Base-by-base conservation (phyloP, 2,329 filamentous ascomycete genomes). In the Fusarium liriodendri region DNA sequence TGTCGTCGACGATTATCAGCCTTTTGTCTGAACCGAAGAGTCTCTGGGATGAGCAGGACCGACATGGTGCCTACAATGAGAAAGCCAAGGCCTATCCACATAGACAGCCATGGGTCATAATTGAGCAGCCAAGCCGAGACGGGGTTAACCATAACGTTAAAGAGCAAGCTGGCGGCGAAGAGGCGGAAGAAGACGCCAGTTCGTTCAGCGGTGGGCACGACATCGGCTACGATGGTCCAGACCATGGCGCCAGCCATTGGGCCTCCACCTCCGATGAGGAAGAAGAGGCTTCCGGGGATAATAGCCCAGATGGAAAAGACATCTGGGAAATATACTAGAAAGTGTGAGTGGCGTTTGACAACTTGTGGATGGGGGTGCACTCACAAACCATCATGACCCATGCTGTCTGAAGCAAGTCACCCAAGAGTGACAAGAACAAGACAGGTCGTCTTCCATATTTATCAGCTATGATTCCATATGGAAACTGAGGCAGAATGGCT, bases 381-480 rank as follows among this genome's bases (percentile, higher is more conserved):
- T 69, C 71, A 84, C 83, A 73, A 55, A 83, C 79, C 8, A 80
- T 14, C 22, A 83, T 66, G 8, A 75, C 42, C 81, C 81, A 83
- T 1, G 60, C 35, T 0, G 76, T 77, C 52, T 80, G 73, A 0
- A 84, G 60, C 4, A 74, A 58, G 5, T 74, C 72, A 1, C 83
- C 82, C 6, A 82, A 59, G n/a, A 84, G 76, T 0, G 82, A 73
- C 20, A 86, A 42, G 7, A 82, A 79, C 33, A 87, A 55, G 27
- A 88, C 84, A 1, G 82, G 82, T 2, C 80, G 81, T 40, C 86
- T 82, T 6, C 86, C 86, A 70, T 84, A 84, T 64, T 84, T 85
- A 75, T 88, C 86, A 3, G 85, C 85, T 35, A 88, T 74, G 27
- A 87, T 81, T 1, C 85, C 85, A 29, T 81, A 87, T 0, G 86